These are phyloP conservation scores for Rhypophila decipiens DNA, from an alignment of 495 filamentous ascomycete genomes.

Conservation along the genomic window DNA sequence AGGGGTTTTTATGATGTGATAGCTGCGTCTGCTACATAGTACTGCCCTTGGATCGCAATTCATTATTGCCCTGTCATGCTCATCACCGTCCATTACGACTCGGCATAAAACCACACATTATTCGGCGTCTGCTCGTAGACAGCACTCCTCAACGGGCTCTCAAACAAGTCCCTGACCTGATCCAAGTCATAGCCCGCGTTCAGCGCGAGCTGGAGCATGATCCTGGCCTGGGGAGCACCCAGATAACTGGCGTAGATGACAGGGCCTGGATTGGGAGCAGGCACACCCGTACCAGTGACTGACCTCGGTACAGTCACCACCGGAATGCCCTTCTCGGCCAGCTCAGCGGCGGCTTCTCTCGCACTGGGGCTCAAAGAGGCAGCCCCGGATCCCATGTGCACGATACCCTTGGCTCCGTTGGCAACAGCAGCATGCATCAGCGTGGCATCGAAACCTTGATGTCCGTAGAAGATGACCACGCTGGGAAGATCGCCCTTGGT, in stretches of 20 bases:
- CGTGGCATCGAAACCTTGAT: slow-evolving; percentile 26
- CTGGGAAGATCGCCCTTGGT: slow-evolving; percentile 28
- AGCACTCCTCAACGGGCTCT: slow-evolving; percentile 14
- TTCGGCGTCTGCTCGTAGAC: slow-evolving; percentile 9
- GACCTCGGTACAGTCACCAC: slow-evolving; percentile 28
- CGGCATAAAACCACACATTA: slow-evolving; percentile 5
- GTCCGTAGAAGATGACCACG: slow-evolving; percentile 34
- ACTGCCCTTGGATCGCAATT: no score
- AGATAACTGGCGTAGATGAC: slow-evolving; percentile 24
- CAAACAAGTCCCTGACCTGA: slow-evolving; percentile 18
- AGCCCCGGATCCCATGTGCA: slow-evolving; percentile 17
- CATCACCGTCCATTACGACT: background rate
- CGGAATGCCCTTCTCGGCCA: slow-evolving; percentile 14
- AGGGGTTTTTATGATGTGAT: no score
- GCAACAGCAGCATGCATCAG: slow-evolving; percentile 19
- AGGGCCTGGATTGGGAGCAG: slow-evolving; percentile 29
- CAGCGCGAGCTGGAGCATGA: slow-evolving; percentile 29
- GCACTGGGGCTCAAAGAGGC: slow-evolving; percentile 13
- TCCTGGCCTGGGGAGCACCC: slow-evolving; percentile 23
- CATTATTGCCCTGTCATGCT: no score
- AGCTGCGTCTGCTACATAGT: no score
- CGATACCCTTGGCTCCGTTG: slow-evolving; percentile 23
- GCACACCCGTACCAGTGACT: slow-evolving; percentile 31
- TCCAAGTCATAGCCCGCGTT: slow-evolving; percentile 19
- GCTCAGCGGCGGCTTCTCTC: slow-evolving; percentile 6